Base-by-base conservation (phyloP, 129 eudicot genomes). In the Flaveria bidentis region DNA sequence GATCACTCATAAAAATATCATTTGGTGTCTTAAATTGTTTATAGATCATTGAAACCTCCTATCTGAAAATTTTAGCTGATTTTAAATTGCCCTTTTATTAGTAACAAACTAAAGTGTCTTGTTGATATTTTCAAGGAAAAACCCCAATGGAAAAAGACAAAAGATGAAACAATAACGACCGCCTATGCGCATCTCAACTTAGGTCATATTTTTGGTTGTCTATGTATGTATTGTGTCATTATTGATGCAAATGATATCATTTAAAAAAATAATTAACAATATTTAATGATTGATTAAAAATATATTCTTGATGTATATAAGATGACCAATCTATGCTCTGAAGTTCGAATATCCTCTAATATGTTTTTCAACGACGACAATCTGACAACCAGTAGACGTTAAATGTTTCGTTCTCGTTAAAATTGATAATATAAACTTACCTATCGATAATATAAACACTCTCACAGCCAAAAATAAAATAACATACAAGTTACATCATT, bases 151-250 rank as follows among this genome's bases (percentile, higher is more conserved):
- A 53, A 55, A 30, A 53, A 55, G 53, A 55, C 39, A 17, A 58
- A 2, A 72, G 67, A 53, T 72, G 67, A 13, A 53, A 72, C 13
- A 53, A 72, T 11, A 71, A 18, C 60, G 67, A 33, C 60, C 9
- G 10, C 41, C n/a, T 17, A 39, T 20, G 67, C 14, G 66, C 41
- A 55, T 2, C 62, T n/a, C 15, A 49, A 70, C 41, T 47, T 46
- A 30, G 5, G 14, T 71, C 61, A 33, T 52, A 15, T 33, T 28
- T 70, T 70, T 55, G 73, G 20, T 15, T 50, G 61, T 51, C 51
- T 26, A 16, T 71, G 26, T 71, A 49, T 22, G 36, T 47, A 22
- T 69, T 46, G 22, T 69, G 23, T 46, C 20, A 69, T 12, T 44
- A 69, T 45, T 69, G 14, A n/a, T 26, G 23, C 45, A 9, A 57